Evolutionary conservation across 1,139 yeast genomes (phyloP).

Genomic region (Meyerozyma elateridarum): DNA sequence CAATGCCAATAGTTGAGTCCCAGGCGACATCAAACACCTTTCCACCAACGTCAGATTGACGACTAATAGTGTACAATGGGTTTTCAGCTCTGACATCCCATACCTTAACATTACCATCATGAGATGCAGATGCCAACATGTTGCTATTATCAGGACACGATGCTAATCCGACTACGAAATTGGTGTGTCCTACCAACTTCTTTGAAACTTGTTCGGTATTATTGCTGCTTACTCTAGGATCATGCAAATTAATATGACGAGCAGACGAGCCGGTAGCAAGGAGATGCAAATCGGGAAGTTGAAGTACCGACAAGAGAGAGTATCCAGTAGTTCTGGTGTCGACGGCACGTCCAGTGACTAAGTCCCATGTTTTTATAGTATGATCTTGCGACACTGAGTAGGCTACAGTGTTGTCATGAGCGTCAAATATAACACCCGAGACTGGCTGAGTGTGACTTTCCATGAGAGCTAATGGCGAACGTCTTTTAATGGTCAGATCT

Average conservation of each 20-base stretch:
- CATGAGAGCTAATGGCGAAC: slow-evolving; percentile 73
- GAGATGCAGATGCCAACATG: slow-evolving; percentile 85
- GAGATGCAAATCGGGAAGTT: slow-evolving; percentile 60
- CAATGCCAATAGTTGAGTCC: slow-evolving; percentile 74
- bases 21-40: slow-evolving; percentile 88
- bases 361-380: slow-evolving; percentile 92
- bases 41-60: slow-evolving; percentile 46
- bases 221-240: slow-evolving; percentile 58
- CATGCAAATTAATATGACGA: slow-evolving; percentile 89
- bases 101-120: slow-evolving; percentile 90
- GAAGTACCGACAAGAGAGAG: slow-evolving; percentile 71
- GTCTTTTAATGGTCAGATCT: slow-evolving; percentile 72
- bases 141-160: slow-evolving; percentile 72
- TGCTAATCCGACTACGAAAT: slow-evolving; percentile 78
- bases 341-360: slow-evolving; percentile 74
- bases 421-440: slow-evolving; percentile 75
- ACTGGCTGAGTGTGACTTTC: slow-evolving; percentile 86
- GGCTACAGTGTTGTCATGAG: slow-evolving; percentile 69
- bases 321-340: slow-evolving; percentile 89
- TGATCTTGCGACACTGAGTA: slow-evolving; percentile 97
- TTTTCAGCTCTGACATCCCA: slow-evolving; percentile 94
- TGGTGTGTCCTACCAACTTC: slow-evolving; percentile 84
- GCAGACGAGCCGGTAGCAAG: slow-evolving; percentile 94
- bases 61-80: slow-evolving; percentile 78
- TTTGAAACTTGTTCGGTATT: slow-evolving; percentile 41